These are phyloP conservation scores for Amaranthus hypochondriacus DNA, from an alignment of 148 eudicot species.

Conservation along the genomic window DNA sequence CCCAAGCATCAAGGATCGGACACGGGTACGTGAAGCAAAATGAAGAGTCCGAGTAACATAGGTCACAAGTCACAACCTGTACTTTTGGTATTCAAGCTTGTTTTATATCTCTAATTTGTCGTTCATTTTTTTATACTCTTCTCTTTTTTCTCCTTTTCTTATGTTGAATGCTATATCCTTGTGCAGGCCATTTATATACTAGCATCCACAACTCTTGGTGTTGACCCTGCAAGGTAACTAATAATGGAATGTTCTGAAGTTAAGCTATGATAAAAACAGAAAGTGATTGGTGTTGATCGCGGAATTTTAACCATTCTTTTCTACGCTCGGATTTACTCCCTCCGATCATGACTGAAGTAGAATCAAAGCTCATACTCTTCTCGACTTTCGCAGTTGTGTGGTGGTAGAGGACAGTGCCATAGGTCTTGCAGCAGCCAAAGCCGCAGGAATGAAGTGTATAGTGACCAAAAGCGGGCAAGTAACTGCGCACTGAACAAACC, in stretches of 20 bases:
- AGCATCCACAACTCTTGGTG: slow-evolving; percentile 79
- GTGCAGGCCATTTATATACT: slow-evolving; percentile 79
- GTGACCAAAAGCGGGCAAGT: slow-evolving; percentile 95
- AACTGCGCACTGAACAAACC: not conserved
- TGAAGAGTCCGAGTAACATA: too few species aligned
- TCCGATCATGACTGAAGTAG: not conserved
- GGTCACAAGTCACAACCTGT: not conserved
- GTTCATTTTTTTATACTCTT: not conserved
- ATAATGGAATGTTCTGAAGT: not conserved
- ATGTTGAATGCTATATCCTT: slow-evolving; percentile 5
- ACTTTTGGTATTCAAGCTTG: not conserved
- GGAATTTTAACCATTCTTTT: too few species aligned
- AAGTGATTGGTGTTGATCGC: not conserved
- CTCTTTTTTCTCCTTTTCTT: not conserved
- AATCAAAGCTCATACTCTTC: not conserved
- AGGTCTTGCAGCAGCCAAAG: slow-evolving; percentile 97
- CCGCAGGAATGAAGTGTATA: slow-evolving; percentile 96
- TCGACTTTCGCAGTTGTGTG: slow-evolving; percentile 54
- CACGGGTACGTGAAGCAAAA: too few species aligned
- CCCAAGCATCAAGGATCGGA: too few species aligned
- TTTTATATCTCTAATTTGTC: not conserved
- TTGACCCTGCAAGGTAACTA: slow-evolving; percentile 82
- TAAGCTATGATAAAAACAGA: not conserved
- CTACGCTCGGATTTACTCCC: not conserved
- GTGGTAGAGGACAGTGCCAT: slow-evolving; percentile 94